These are phyloP conservation scores for Paralagenidium karlingii DNA, from an alignment of 352 stramenopile genomes.

Conservation along the genomic window DNA sequence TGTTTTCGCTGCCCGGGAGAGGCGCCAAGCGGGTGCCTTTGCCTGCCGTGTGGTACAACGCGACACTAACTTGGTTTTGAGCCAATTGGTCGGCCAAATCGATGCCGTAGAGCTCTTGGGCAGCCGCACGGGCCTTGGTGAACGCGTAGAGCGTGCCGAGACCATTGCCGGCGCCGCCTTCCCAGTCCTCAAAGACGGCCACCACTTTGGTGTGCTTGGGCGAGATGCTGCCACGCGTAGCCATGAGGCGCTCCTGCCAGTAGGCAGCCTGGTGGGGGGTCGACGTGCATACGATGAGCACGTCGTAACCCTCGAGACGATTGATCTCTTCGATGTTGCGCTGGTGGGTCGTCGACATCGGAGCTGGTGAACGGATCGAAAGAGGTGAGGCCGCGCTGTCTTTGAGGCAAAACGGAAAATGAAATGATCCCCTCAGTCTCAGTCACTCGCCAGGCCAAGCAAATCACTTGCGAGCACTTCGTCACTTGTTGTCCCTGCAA, in stretches of 20 bases:
- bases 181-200: constrained; percentile 94
- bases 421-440: background rate
- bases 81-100: constrained; percentile 80
- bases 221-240: constrained; percentile 68
- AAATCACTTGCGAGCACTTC: no score
- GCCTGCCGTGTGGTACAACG: constrained; percentile 96
- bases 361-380: no score
- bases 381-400: no score
- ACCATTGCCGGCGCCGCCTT: constrained; percentile 92
- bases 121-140: constrained; percentile 85
- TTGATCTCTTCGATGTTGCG: constrained; percentile 83
- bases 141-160: constrained; percentile 94
- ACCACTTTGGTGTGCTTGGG: constrained; percentile 87
- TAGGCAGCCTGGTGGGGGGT: constrained; percentile 93
- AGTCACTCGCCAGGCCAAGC: no score
- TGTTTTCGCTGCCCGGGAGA: constrained; percentile 95
- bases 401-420: background rate
- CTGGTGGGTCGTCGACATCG: constrained; percentile 28
- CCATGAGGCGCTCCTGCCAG: constrained; percentile 93
- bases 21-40: constrained; percentile 96
- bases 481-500: no score
- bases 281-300: constrained; percentile 96
- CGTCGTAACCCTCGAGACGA: constrained; percentile 86
- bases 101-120: constrained; percentile 73
- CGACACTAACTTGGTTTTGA: constrained; percentile 75